Evolutionary conservation across 352 stramenopile genomes (phyloP), one percentile per base, ranked within the genome.

Genomic region (Pythium guiyangense): DNA sequence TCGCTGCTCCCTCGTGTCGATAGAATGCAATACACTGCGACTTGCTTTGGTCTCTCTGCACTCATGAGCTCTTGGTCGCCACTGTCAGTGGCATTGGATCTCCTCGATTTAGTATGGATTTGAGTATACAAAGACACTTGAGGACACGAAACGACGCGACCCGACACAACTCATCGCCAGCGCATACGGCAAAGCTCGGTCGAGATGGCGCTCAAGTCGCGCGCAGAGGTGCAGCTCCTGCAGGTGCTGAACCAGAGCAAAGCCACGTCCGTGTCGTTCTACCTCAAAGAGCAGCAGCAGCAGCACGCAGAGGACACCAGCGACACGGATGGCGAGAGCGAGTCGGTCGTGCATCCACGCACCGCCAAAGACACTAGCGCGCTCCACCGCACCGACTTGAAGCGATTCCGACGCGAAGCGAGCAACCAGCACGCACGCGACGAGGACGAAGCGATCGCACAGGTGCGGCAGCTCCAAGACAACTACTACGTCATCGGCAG

Each of bases 391-490:
- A 44, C 39, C n/a, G 14, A 44, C 18, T n/a, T n/a, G 39, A 20
- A 20, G 39, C 14, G 15, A 14, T 44, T 20, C 39, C 39, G 39
- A 44, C 31, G 42, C 46, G 35, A 47, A 15, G 17, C 43, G 12
- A 49, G 59, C 5, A 53, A 71, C 52, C 53, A 74, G 49, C 40
- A 64, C 34, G 18, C 20, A 14, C 45, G 26, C 22, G 73, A 86
- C n/a, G 55, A 76, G 3, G 73, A 80, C 5, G 65, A 70, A 52
- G 58, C 82, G 62, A 62, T 88, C 31, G 68, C 70, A 1, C 64
- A 83, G 18, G 75, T 90, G 34, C 69, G 74, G 15, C 66, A 85
- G 49, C 71, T 91, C 27, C 59, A 85, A 26, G 57, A 86, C 44
- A 49, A 84, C 46, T 68, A 68, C 48, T 59, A 74, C 22, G 55